A percentile compares a stretch with the other conserved stretches of the same genome.
phyloP scores from a whole-genome alignment of 1,284 basidiomycete species.

The Irpex rosettiformis region DNA sequence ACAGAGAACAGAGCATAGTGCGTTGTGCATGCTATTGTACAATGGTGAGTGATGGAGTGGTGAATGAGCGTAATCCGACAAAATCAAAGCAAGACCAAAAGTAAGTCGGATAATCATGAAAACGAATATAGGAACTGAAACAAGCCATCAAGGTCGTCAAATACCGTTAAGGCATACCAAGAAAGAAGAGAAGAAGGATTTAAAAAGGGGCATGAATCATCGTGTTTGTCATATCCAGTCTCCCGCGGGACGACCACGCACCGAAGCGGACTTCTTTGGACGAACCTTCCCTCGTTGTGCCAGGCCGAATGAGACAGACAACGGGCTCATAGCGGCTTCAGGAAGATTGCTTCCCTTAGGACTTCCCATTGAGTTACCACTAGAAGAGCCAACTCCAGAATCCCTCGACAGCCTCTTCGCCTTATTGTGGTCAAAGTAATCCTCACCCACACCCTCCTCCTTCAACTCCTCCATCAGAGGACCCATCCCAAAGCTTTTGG shows the following conservation, averaged over 20 bases:
- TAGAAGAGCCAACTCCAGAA: slow-evolving; percentile 11
- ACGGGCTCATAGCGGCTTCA: slow-evolving; percentile 6
- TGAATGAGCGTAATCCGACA: background rate
- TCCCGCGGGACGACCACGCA: slow-evolving; percentile 2
- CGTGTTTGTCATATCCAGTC: slow-evolving; percentile 10
- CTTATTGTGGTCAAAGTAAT: slow-evolving; percentile 2
- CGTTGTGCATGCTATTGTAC: background rate
- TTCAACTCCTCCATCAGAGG: slow-evolving; percentile 8
- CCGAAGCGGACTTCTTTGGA: slow-evolving; percentile 7
- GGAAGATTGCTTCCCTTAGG: slow-evolving; percentile 6
- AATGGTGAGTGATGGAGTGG: background rate
- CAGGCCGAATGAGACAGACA: slow-evolving; percentile 4
- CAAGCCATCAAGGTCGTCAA: slow-evolving; percentile 4
- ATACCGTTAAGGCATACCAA: background rate
- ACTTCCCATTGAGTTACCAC: slow-evolving; percentile 4
- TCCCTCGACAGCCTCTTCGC: slow-evolving; percentile 10
- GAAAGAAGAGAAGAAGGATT: background rate
- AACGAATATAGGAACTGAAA: background rate
- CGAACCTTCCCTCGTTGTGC: slow-evolving; percentile 2
- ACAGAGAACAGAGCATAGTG: slow-evolving; percentile 7
- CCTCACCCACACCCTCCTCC: background rate
- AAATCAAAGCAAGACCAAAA: background rate
- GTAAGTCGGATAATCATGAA: background rate
- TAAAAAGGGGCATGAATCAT: too few relatives aligned
- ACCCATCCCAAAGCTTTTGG: slow-evolving; percentile 9